Evolutionary conservation across 768 basidiomycete species (phyloP).

Genomic region (Hypholoma sublateritium): DNA sequence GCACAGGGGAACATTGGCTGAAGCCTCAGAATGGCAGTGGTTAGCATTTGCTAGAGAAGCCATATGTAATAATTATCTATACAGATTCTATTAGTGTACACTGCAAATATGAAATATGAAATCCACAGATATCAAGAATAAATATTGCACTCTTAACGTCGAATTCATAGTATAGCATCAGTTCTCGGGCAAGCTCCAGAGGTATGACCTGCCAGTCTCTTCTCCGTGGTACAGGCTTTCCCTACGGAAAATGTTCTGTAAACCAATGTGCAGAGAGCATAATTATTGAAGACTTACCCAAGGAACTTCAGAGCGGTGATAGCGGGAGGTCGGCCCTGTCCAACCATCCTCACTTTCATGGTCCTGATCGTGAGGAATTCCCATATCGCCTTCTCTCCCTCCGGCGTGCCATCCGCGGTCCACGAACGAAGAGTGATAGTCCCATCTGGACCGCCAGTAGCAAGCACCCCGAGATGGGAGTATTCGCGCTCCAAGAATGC

Average conservation of each 20-base stretch:
- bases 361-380: constrained; percentile 68
- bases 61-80: not conserved
- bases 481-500: constrained; percentile 92
- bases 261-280: not conserved
- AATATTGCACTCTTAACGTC: not conserved
- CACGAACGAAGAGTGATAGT: constrained; percentile 81
- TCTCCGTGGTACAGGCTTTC: constrained; percentile 68
- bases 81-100: not conserved
- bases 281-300: constrained; percentile 49
- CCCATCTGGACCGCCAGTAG: constrained; percentile 75
- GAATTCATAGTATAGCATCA: constrained; percentile 15
- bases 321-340: constrained; percentile 46
- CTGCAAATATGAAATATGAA: not conserved
- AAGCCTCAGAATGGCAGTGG: not conserved
- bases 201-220: constrained; percentile 55
- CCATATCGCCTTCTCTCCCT: constrained; percentile 70
- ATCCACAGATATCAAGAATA: not conserved
- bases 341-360: constrained; percentile 55
- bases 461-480: constrained; percentile 73
- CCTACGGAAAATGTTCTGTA: constrained; percentile 27
- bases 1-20: constrained; percentile 34
- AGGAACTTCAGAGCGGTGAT: constrained; percentile 82
- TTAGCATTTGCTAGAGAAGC: not conserved
- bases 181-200: constrained; percentile 56
- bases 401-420: constrained; percentile 73